phyloP scores from a whole-genome alignment of 2,329 filamentous ascomycete species.

The Fusarium veterinarium region DNA sequence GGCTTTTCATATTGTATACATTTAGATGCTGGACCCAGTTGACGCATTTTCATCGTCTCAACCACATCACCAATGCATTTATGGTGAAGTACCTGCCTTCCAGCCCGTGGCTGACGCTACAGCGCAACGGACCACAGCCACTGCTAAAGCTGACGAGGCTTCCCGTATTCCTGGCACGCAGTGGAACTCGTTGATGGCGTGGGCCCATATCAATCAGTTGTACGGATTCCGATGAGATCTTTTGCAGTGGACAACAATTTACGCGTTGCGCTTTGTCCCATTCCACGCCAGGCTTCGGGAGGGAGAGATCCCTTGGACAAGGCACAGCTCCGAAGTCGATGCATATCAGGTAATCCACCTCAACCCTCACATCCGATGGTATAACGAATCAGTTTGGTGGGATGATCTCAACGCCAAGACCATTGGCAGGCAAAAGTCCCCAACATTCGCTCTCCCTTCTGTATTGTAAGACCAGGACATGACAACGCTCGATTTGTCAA shows the following conservation, averaged over 20 bases:
- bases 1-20: background rate
- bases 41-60: background rate
- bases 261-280: background rate
- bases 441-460: background rate
- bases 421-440: background rate
- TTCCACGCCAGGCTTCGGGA: background rate
- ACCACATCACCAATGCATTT: background rate
- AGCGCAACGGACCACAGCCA: constrained; percentile 25
- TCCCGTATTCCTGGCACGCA: constrained; percentile 20
- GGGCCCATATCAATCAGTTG: background rate
- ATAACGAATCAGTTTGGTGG: background rate
- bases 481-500: background rate
- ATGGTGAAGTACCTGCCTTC: background rate
- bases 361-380: background rate
- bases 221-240: constrained; percentile 5
- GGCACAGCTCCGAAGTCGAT: background rate
- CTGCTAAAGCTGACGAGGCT: constrained; percentile 32
- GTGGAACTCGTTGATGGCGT: constrained; percentile 14
- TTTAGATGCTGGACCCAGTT: background rate
- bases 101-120: constrained; percentile 22
- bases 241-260: background rate
- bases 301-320: background rate
- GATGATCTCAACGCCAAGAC: background rate
- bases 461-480: background rate
- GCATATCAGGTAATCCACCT: background rate